These are phyloP conservation scores for Casuarina cunninghamiana DNA, from an alignment of 306 rosid genomes.

Conservation along the genomic window DNA sequence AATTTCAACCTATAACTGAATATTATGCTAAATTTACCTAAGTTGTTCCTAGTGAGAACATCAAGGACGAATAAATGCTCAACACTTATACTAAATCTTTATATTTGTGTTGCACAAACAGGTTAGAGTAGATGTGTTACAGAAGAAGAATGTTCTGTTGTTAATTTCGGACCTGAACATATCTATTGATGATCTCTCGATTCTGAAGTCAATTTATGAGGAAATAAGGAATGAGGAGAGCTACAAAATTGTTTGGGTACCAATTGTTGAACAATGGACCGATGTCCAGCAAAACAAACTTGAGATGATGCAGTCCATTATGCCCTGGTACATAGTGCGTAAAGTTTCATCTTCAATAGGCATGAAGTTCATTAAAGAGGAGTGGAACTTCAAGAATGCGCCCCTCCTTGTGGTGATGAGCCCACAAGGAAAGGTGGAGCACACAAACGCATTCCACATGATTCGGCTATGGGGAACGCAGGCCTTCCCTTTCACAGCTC, in stretches of 20 bases:
- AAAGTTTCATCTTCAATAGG: constrained; percentile 31
- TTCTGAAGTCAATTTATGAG: constrained; percentile 38
- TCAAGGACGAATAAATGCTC: too few species aligned
- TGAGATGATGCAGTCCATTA: constrained; percentile 38
- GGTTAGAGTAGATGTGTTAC: constrained; percentile 26
- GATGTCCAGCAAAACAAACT: constrained; percentile 45
- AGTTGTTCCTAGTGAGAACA: too few species aligned
- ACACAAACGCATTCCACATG: constrained; percentile 50
- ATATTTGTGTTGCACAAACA: background rate
- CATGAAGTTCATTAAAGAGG: constrained; percentile 48
- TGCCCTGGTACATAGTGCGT: constrained; percentile 53
- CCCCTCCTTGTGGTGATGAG: constrained; percentile 44
- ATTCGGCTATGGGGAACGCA: constrained; percentile 48
- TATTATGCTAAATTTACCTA: too few species aligned
- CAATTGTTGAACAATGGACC: constrained; percentile 52
- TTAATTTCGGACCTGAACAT: constrained; percentile 36
- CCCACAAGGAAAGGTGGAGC: constrained; percentile 52
- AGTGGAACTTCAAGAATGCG: constrained; percentile 57
- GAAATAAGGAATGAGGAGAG: constrained; percentile 20
- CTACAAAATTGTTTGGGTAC: constrained; percentile 66
- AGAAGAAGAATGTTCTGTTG: constrained; percentile 25
- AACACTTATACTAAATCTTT: too few species aligned
- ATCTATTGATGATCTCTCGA: background rate
- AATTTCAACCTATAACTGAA: too few species aligned
- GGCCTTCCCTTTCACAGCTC: constrained; percentile 45